These are phyloP conservation scores for Penicillium concentricum DNA, from an alignment of 2,329 filamentous ascomycete species.

Conservation along the genomic window DNA sequence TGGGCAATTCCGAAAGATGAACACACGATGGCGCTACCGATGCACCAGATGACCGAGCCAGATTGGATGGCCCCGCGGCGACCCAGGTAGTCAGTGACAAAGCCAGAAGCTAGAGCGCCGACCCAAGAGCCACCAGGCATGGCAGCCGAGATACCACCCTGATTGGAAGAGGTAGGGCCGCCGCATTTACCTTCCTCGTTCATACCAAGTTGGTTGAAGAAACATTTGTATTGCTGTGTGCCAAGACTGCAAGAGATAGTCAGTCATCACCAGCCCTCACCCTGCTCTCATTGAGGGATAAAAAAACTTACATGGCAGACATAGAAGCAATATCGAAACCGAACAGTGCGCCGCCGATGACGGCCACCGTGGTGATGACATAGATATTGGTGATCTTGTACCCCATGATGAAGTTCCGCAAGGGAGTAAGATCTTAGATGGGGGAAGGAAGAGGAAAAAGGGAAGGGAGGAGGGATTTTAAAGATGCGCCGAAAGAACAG, in stretches of 20 bases:
- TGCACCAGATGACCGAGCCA: slow-evolving; percentile 52
- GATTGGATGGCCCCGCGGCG: slow-evolving; percentile 55
- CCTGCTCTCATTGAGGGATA: no score
- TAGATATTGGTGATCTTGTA: slow-evolving; percentile 56
- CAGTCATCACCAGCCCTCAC: not conserved
- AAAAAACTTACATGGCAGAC: slow-evolving; percentile 53
- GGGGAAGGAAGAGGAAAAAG: not conserved
- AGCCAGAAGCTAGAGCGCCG: slow-evolving; percentile 57
- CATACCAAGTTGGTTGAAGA: slow-evolving; percentile 59
- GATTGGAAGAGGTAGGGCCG: slow-evolving; percentile 53
- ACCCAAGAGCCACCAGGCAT: slow-evolving; percentile 73
- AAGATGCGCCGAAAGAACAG: not conserved
- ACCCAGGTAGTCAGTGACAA: slow-evolving; percentile 57
- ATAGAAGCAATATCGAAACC: slow-evolving; percentile 79
- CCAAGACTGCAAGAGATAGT: slow-evolving; percentile 47
- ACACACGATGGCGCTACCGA: slow-evolving; percentile 61
- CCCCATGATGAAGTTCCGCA: slow-evolving; percentile 26
- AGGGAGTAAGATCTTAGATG: not conserved
- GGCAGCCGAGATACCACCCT: slow-evolving; percentile 69
- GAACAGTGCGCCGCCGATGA: slow-evolving; percentile 68
- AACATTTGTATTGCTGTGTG: slow-evolving; percentile 67
- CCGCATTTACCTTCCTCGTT: slow-evolving; percentile 29
- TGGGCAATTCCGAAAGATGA: slow-evolving; percentile 66
- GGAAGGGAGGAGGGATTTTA: not conserved
- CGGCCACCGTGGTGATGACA: slow-evolving; percentile 57